Base-by-base conservation (phyloP, 2,329 filamentous ascomycete genomes). In the Ustilaginoidea virens region DNA sequence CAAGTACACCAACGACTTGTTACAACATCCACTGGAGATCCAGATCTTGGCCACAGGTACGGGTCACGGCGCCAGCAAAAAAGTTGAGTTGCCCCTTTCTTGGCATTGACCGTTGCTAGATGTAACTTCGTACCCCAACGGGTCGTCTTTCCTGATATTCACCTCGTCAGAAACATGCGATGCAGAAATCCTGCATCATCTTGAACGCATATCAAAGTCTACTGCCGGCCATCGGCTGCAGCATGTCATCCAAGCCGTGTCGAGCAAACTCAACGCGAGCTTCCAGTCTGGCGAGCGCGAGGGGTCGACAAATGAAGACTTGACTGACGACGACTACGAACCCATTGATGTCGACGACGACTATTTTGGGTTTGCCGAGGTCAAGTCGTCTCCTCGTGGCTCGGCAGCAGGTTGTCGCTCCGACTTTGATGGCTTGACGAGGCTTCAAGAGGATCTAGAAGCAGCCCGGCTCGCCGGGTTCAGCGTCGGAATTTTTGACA, bases 381-480 rank as follows among this genome's bases (percentile, higher is more conserved):
- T 13, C 15, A 15, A 4, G 4, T 25, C 18, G 8, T 13, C 9
- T n/a, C n/a, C n/a, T n/a, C n/a, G n/a, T n/a, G n/a, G n/a, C n/a
- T n/a, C n/a, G n/a, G n/a, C n/a, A n/a, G n/a, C n/a, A n/a, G n/a
- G n/a, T n/a, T n/a, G n/a, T n/a, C n/a, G n/a, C n/a, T n/a, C n/a
- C n/a, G 12, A 23, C n/a, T 18, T 23, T 23, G 19, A 24, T 11
- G 18, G 14, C 3, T 19, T 32, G 20, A 9, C 19, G 12, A 33
- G 35, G 21, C 29, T 33, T 5, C 27, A 30, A n/a, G 33, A 22
- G 10, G 44, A 48, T 17, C 31, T 92, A 7, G 58, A 56, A 22
- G 50, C 51, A 14, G 71, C 67, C 3, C 76, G 73, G 41, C 40
- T 56, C 2, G 69, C 73, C 2, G 83, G 83, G 0, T 80, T 83